Evolutionary conservation across 106 monocot genomes (phyloP).

Genomic region (Phalaenopsis aphrodite): DNA sequence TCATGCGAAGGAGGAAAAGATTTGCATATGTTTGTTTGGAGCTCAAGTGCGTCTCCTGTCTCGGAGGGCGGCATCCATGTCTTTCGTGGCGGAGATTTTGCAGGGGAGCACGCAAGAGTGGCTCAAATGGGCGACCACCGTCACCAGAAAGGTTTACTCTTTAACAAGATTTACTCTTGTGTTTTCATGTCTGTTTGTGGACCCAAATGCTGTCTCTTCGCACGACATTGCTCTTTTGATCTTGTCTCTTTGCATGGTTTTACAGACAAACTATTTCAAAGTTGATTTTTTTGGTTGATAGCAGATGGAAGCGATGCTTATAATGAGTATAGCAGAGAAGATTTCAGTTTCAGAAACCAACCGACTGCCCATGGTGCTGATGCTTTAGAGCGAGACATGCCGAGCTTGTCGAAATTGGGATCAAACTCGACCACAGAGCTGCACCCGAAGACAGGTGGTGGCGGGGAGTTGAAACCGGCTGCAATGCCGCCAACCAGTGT

Average conservation of each 20-base stretch:
- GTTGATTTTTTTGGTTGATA: background rate
- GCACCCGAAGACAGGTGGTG: slow-evolving; percentile 8
- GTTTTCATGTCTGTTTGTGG: background rate
- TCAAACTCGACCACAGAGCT: slow-evolving; percentile 32
- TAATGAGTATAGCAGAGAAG: slow-evolving; percentile 15
- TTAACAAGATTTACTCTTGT: background rate
- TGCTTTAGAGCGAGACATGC: slow-evolving; percentile 4
- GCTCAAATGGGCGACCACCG: background rate
- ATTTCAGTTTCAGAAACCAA: slow-evolving; percentile 41
- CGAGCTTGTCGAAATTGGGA: slow-evolving; percentile 27
- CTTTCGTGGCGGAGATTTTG: slow-evolving; percentile 3
- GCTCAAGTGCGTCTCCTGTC: slow-evolving; percentile 34
- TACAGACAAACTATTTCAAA: background rate
- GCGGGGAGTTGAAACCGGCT: background rate
- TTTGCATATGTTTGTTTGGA: slow-evolving; percentile 39
- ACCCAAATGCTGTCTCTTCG: background rate
- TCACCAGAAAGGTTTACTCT: slow-evolving; percentile 5
- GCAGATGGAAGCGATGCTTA: slow-evolving; percentile 6
- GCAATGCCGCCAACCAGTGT: slow-evolving; percentile 43
- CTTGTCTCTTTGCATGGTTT: background rate
- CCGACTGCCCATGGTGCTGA: background rate
- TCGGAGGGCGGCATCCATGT: slow-evolving; percentile 20
- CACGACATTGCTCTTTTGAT: background rate
- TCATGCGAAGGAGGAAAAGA: slow-evolving; percentile 14
- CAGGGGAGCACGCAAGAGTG: background rate